phyloP scores from a whole-genome alignment of 768 basidiomycete species.

The Calocera viscosa region DNA sequence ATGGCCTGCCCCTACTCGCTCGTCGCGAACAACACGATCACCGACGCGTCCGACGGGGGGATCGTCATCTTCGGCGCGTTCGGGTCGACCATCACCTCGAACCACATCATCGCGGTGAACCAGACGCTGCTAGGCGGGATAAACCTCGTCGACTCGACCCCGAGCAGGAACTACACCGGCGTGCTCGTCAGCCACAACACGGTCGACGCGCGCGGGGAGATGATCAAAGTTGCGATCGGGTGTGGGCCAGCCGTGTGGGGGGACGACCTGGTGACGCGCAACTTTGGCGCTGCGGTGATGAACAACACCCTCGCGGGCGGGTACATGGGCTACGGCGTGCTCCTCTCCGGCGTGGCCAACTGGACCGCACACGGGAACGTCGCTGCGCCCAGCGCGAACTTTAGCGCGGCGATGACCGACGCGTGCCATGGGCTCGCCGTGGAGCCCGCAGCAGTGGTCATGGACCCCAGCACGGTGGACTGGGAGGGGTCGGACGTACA shows the following conservation, averaged over 20 bases:
- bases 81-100: conserved; percentile 21
- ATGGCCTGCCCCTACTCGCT: conserved; percentile 22
- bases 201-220: background rate
- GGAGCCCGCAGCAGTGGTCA: background rate
- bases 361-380: conserved; percentile 4
- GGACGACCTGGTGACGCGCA: background rate
- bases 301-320: background rate
- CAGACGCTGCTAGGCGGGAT: conserved; percentile 1
- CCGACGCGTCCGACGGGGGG: conserved; percentile 22
- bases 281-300: background rate
- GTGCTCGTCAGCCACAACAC: background rate
- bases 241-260: conserved; percentile 1
- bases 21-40: conserved; percentile 24
- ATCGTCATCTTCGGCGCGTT: conserved; percentile 26
- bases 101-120: conserved; percentile 18
- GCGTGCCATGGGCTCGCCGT: background rate
- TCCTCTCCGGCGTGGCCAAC: conserved; percentile 4
- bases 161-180: conserved; percentile 1
- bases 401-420: background rate
- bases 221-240: conserved; percentile 1
- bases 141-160: conserved; percentile 4
- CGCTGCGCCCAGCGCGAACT: background rate
- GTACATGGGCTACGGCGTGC: background rate
- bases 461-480: conserved; percentile 1
- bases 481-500: background rate